A percentile compares a stretch with the other conserved stretches of the same genome.
Conservation (phyloP, 2,329 filamentous ascomycete species). For the Magnaporthales sp. region DNA sequence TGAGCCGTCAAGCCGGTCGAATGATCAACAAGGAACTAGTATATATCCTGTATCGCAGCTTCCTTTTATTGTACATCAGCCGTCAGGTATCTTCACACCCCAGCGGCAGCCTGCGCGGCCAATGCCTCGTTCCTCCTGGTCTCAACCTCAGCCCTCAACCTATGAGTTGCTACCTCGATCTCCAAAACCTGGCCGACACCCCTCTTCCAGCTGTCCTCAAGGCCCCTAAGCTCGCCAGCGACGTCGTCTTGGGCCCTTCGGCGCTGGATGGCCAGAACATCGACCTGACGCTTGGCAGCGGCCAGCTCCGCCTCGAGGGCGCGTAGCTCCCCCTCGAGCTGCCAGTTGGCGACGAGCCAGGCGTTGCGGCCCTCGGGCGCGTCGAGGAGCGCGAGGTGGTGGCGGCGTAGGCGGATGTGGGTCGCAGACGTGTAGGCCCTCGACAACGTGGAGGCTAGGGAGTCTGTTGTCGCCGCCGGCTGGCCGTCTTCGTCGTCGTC, state of each 20-base stretch:
- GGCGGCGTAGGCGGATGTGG: constrained; percentile 42
- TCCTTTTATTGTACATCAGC: not conserved
- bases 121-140: not conserved
- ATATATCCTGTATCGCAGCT: not conserved
- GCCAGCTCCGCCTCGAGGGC: constrained; percentile 68
- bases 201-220: constrained; percentile 68
- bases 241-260: constrained; percentile 62
- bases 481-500: constrained; percentile 37
- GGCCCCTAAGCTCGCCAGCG: constrained; percentile 59
- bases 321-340: constrained; percentile 64
- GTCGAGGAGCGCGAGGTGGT: constrained; percentile 65
- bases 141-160: constrained; percentile 34
- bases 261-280: constrained; percentile 63
- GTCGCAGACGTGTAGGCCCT: constrained; percentile 38
- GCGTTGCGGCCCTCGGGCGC: constrained; percentile 71
- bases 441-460: constrained; percentile 56
- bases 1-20: not conserved
- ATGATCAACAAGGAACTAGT: not conserved
- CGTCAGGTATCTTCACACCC: not conserved
- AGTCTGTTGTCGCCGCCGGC: constrained; percentile 10
- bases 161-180: constrained; percentile 77
- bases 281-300: constrained; percentile 57
- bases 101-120: not conserved
- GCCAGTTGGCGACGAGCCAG: constrained; percentile 81
- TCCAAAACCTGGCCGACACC: constrained; percentile 76